Evolutionary conservation across 495 filamentous ascomycete species (phyloP), one percentile per base, ranked within the genome.

Genomic region (Hyaloscypha finlandica): DNA sequence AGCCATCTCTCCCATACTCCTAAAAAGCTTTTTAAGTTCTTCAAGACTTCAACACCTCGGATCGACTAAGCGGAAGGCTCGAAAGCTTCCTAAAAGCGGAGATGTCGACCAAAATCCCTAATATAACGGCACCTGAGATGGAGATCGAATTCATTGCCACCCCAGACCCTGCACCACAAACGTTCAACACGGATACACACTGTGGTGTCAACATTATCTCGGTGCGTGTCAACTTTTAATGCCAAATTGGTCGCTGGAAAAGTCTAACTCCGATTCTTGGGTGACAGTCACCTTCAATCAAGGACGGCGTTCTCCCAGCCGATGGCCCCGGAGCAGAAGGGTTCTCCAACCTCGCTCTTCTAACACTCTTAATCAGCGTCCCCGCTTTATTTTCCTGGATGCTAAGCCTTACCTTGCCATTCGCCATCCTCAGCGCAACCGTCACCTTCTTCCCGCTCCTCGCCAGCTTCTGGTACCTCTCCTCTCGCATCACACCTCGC

Each of bases 301-400:
- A 90, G 69, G 93, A 93, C 83, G 89, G 82, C 32, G 88, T 91
- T 42, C 80, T 93, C 31, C 90, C 91, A 45, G 91, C 91, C 11
- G 91, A 94, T 69, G 88, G 81, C n/a, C 75, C 88, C n/a, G 88
- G 90, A 65, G 81, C 79, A 66, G 88, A 92, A 52, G 79, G 66
- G 74, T 94, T 92, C 82, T 87, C 84, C 70, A 92, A 90, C 74
- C 37, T 70, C 63, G 70, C 86, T 53, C 84, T 93, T 61, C 77
- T 83, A 68, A 76, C 80, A 59, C 74, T 88, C 56, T 70, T 92
- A 42, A 73, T 79, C 65, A 76, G 81, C 53, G 81, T 91, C 59
- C 91, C 91, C 8, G 75, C 76, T 59, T 89, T 87, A 79, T 62
- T 92, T 22, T 78, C 86, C 33, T 88, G 84, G 77, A 83, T 87